Evolutionary conservation across 1,284 basidiomycete species (phyloP).

Genomic region (Rhodotorula sp.): DNA sequence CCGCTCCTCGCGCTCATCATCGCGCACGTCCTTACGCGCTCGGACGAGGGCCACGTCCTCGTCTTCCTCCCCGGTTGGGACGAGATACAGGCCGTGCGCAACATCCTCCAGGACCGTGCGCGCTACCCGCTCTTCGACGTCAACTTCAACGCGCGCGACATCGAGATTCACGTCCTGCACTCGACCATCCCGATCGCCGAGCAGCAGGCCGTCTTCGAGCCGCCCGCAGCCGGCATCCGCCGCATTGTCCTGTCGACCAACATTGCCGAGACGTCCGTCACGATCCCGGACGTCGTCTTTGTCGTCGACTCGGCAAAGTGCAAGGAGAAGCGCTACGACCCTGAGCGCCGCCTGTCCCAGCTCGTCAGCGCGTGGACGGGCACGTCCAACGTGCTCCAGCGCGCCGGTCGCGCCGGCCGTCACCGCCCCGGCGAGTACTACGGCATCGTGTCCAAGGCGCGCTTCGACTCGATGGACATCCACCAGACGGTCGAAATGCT

Average conservation of each 20-base stretch:
- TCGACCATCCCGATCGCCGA: conserved; percentile 86
- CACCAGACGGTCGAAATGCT: conserved; percentile 92
- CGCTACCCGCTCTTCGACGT: conserved; percentile 61
- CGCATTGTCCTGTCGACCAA: conserved; percentile 91
- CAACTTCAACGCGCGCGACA: conserved; percentile 63
- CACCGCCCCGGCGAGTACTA: conserved; percentile 91
- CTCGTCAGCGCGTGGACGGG: conserved; percentile 89
- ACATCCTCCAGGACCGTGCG: conserved; percentile 60
- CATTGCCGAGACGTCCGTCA: conserved; percentile 94
- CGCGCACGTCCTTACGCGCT: conserved; percentile 71
- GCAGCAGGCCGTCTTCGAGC: conserved; percentile 87
- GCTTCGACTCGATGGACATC: conserved; percentile 67
- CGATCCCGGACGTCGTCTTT: conserved; percentile 94
- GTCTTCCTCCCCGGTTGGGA: conserved; percentile 93
- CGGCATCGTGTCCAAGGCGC: conserved; percentile 71
- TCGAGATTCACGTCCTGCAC: conserved; percentile 83
- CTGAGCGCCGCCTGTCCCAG: conserved; percentile 80
- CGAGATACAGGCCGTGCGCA: conserved; percentile 80
- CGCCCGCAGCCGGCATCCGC: conserved; percentile 72
- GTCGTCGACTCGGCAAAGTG: conserved; percentile 87
- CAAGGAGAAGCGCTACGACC: conserved; percentile 93
- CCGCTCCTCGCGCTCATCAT: conserved; percentile 80
- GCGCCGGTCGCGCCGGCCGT: conserved; percentile 90
- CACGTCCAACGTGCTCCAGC: conserved; percentile 87
- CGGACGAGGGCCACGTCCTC: conserved; percentile 83